Evolutionary conservation across 768 basidiomycete species (phyloP).

Genomic region (Phaeotremella skinneri): DNA sequence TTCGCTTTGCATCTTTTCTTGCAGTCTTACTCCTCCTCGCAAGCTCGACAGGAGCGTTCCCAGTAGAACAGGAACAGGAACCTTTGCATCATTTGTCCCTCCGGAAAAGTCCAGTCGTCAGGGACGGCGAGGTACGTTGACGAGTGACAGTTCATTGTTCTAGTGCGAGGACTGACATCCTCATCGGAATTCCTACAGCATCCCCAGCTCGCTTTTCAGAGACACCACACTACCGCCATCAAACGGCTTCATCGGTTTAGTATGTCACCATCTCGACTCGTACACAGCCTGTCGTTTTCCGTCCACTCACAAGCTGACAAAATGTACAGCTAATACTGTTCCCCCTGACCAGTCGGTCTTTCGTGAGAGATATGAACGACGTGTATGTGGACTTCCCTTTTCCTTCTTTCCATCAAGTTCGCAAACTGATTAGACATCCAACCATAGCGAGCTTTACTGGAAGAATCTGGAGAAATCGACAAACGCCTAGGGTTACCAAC

Average conservation of each 20-base stretch:
- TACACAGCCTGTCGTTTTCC: too few relatives aligned
- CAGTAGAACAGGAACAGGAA: neutral
- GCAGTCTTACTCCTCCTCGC: too few relatives aligned
- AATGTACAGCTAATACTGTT: neutral
- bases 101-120: conserved; percentile 2
- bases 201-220: conserved; percentile 14
- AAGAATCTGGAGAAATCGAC: conserved; percentile 8
- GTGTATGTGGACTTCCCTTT: neutral
- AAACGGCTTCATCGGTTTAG: conserved; percentile 16
- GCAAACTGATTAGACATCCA: neutral
- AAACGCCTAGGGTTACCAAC: conserved; percentile 5
- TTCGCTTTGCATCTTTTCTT: too few relatives aligned
- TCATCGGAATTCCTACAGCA: neutral
- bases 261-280: neutral
- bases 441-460: neutral
- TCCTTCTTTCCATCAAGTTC: neutral
- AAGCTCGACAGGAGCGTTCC: too few relatives aligned
- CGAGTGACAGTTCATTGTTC: neutral
- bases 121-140: conserved; percentile 11
- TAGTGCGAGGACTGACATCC: neutral
- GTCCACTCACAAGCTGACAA: neutral
- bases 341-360: conserved; percentile 8
- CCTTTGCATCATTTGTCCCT: neutral
- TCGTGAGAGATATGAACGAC: neutral
- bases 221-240: conserved; percentile 20